These are phyloP conservation scores for Aspergillus conjunctus DNA, from an alignment of 495 filamentous ascomycete species.

Conservation along the genomic window DNA sequence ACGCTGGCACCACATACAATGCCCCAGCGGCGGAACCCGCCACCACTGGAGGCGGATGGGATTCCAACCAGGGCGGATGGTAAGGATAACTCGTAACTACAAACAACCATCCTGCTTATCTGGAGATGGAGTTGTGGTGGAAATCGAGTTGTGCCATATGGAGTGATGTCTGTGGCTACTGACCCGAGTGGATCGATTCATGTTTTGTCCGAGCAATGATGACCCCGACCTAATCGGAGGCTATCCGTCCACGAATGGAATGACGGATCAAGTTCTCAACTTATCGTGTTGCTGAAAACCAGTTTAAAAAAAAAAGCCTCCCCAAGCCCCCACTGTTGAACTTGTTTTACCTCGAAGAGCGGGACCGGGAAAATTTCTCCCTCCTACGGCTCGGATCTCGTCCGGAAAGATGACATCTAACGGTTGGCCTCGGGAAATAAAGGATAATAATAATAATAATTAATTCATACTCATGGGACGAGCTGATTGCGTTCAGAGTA, in stretches of 20 bases:
- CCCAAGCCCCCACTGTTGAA: neutral
- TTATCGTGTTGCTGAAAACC: too few relatives aligned
- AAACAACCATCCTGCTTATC: neutral
- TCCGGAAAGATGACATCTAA: neutral
- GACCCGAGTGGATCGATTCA: too few relatives aligned
- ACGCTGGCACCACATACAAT: constrained; percentile 7
- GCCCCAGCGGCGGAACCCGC: constrained; percentile 11
- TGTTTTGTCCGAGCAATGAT: neutral
- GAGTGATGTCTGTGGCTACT: neutral
- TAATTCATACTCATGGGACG: neutral
- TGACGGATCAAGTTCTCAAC: too few relatives aligned
- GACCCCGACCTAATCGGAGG: neutral
- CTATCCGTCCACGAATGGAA: neutral
- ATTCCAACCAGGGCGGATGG: neutral
- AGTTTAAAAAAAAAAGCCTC: too few relatives aligned
- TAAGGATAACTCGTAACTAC: neutral
- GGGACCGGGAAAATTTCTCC: neutral
- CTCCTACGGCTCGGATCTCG: neutral
- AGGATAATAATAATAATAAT: neutral
- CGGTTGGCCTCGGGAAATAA: neutral
- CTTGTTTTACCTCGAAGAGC: neutral
- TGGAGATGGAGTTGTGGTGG: neutral
- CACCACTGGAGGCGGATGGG: constrained; percentile 4
- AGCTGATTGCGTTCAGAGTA: too few relatives aligned
- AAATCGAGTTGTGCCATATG: neutral